Evolutionary conservation across 371 early-diverging fungal genomes (phyloP), one percentile per base, ranked within the genome.

Genomic region (Syncephalastrum contaminatum): DNA sequence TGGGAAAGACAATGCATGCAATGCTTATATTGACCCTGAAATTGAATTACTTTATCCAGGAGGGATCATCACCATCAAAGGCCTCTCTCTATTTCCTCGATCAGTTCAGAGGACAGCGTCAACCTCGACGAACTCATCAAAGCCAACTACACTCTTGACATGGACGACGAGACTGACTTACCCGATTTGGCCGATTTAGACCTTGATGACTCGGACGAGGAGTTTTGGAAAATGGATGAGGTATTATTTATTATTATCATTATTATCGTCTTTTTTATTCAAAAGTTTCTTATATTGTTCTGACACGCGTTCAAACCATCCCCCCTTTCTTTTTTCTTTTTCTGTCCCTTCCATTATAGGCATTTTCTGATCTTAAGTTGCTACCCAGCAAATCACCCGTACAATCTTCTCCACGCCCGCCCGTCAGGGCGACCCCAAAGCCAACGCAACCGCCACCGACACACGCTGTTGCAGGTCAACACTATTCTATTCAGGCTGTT

Each of bases 141-240:
- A 50, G 64, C 67, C 24, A 73, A 77, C 51, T 71, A 65, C 40
- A 66, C 73, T 2, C 53, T 61, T 10, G 63, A 68, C 50, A 69
- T 77, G 64, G 68, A 71, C 8, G 73, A 77, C 41, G 74, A 73
- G 61, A 73, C 74, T 2, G 66, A 68, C 36, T 60, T 77, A 18
- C 57, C 70, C 8, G 65, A 63, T 44, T 51, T 77, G 41, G 67
- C 72, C 25, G 55, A 59, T 27, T 53, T 77, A 21, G 77, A 77
- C 41, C 48, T 77, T 8, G 77, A 77, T 53, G 77, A 77, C 48
- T 67, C 71, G 24, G 69, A 66, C 25, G 77, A 77, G 44, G 73
- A 73, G 30, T 77, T 77, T 51, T 77, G 71, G 71, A 73, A 73
- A 48, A 48, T 77, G 49, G 73, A 77, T 44, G 60, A 64, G 53